Evolutionary conservation across 257 asterid genomes (phyloP).

Genomic region (Dorcoceras hygrometricum): DNA sequence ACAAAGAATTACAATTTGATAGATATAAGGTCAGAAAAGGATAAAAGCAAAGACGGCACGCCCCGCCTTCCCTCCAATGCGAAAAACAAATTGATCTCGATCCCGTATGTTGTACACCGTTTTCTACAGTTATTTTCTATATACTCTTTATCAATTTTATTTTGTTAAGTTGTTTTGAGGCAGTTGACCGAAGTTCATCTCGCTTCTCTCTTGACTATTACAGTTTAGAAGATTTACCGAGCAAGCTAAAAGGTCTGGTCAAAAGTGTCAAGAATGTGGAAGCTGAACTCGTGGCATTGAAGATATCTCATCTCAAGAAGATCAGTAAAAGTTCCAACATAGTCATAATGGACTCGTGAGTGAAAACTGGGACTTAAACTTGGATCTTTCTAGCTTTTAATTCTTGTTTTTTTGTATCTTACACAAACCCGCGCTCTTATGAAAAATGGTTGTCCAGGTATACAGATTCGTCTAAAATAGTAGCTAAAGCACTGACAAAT

Average conservation of each 20-base stretch:
- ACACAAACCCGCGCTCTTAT: not conserved
- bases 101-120: conserved; percentile 61
- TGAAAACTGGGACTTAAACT: conserved; percentile 8
- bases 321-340: conserved; percentile 71
- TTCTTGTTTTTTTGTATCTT: not conserved
- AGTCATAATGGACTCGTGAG: conserved; percentile 92
- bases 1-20: conserved; percentile 75
- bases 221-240: conserved; percentile 91
- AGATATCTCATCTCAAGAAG: conserved; percentile 87
- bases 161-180: conserved; percentile 4
- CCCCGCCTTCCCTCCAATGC: conserved; percentile 91
- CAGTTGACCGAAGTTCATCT: conserved; percentile 7
- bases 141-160: conserved; percentile 1
- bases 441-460: conserved; percentile 45
- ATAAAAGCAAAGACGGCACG: conserved; percentile 76
- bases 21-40: conserved; percentile 93
- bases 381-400: not conserved
- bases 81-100: conserved; percentile 60
- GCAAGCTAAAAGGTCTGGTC: conserved; percentile 63
- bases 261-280: conserved; percentile 74
- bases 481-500: conserved; percentile 69
- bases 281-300: conserved; percentile 84
- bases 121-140: not conserved
- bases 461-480: conserved; percentile 77
- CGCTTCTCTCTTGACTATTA: conserved; percentile 17